These are phyloP conservation scores for Ambrosia trifida DNA, from an alignment of 129 eudicot species.

Conservation along the genomic window DNA sequence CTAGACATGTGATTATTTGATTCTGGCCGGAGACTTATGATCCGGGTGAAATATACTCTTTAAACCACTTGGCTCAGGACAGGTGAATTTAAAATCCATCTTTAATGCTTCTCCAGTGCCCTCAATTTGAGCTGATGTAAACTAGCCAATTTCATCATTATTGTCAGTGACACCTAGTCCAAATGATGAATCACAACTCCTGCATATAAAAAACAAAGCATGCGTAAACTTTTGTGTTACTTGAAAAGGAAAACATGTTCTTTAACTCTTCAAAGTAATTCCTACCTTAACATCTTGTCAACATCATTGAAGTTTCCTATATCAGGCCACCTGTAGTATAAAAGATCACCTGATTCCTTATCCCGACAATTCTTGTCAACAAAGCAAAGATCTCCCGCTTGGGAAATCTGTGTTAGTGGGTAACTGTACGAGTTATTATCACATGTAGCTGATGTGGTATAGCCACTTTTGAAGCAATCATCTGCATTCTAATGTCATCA, in stretches of 20 bases:
- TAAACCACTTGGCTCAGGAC: constrained; percentile 43
- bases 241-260: constrained; percentile 2
- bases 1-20: constrained; percentile 34
- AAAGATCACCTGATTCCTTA: constrained; percentile 61
- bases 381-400: constrained; percentile 51
- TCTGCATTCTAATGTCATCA: constrained; percentile 37
- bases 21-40: constrained; percentile 31
- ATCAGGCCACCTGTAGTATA: constrained; percentile 75
- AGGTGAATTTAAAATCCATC: constrained; percentile 43
- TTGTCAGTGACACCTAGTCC: constrained; percentile 55
- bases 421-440: constrained; percentile 45
- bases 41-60: constrained; percentile 32
- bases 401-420: constrained; percentile 48
- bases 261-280: not conserved
- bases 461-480: constrained; percentile 37
- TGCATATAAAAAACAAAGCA: constrained; percentile 37
- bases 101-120: constrained; percentile 55
- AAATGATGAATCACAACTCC: constrained; percentile 87
- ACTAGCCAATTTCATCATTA: constrained; percentile 71
- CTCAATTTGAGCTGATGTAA: constrained; percentile 56
- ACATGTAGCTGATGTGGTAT: constrained; percentile 45
- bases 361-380: constrained; percentile 43
- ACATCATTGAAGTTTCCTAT: constrained; percentile 86
- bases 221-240: not conserved
- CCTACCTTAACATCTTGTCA: constrained; percentile 84